Conservation (phyloP, 371 early-diverging fungal genomes). For the Haplosporangium sp. region DNA sequence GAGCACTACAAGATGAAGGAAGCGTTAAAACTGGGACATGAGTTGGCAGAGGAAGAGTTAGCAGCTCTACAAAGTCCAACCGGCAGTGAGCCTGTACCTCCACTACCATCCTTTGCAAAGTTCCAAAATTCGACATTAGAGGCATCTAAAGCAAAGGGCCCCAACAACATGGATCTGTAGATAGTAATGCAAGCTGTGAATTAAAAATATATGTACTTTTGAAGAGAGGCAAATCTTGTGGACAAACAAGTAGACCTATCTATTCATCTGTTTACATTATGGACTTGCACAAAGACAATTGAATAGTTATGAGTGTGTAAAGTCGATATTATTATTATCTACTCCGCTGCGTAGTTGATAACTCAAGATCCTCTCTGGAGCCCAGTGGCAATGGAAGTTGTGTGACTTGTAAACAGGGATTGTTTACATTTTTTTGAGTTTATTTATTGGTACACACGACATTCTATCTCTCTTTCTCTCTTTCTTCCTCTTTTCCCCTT, state of each 20-base stretch:
- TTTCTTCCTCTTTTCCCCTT: slow-evolving; percentile 24
- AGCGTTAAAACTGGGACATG: slow-evolving; percentile 64
- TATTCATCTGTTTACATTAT: too few relatives aligned
- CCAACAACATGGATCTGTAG: slow-evolving; percentile 14
- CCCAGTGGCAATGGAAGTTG: not conserved
- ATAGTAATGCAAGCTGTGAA: not conserved
- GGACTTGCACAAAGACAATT: too few relatives aligned
- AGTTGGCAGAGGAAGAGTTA: slow-evolving; percentile 57
- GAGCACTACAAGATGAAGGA: slow-evolving; percentile 89
- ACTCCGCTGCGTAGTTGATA: not conserved
- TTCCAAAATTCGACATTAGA: slow-evolving; percentile 11
- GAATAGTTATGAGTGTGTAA: too few relatives aligned
- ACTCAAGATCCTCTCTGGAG: not conserved
- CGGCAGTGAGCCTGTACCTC: slow-evolving; percentile 24
- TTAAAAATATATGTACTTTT: too few relatives aligned
- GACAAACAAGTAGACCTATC: too few relatives aligned
- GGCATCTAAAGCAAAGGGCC: not conserved
- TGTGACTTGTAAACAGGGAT: slow-evolving; percentile 6
- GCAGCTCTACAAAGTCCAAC: slow-evolving; percentile 26
- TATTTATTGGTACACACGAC: not conserved
- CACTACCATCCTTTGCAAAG: slow-evolving; percentile 33
- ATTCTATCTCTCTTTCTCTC: slow-evolving; percentile 1
- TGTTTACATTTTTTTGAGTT: slow-evolving; percentile 9
- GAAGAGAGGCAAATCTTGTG: too few relatives aligned
- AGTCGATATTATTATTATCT: too few relatives aligned